Percentiles rank a stretch among this genome's conserved stretches.
These are phyloP conservation scores for Tremellales sp. DNA, from an alignment of 1,284 basidiomycete species.

Conservation along the genomic window DNA sequence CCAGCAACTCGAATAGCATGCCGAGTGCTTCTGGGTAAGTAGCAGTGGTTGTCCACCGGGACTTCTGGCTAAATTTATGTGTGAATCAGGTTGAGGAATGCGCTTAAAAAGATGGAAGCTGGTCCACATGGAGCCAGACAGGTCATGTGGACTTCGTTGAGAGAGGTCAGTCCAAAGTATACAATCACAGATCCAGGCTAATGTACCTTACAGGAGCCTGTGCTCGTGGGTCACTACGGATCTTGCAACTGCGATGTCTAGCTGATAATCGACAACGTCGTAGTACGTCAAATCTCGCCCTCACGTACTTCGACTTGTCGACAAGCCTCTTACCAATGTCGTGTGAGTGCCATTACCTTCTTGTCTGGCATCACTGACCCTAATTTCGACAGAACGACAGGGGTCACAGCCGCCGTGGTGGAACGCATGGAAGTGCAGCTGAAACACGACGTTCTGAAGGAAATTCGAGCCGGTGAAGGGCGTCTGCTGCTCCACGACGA, in stretches of 20 bases:
- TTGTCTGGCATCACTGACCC: slow-evolving; percentile 5
- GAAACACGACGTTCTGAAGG: slow-evolving; percentile 83
- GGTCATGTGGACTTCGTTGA: slow-evolving; percentile 85
- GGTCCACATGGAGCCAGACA: slow-evolving; percentile 65
- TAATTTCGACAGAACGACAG: slow-evolving; percentile 68
- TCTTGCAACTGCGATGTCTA: not conserved
- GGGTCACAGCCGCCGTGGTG: slow-evolving; percentile 86
- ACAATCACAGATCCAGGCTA: too few species aligned
- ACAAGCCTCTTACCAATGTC: slow-evolving; percentile 85
- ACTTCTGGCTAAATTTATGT: slow-evolving; percentile 1
- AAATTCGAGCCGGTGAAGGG: slow-evolving; percentile 69
- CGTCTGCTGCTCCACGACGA: slow-evolving; percentile 93
- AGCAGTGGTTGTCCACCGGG: not conserved
- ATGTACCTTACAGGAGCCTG: too few species aligned
- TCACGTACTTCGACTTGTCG: slow-evolving; percentile 86
- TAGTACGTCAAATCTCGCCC: slow-evolving; percentile 57
- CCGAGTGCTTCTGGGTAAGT: slow-evolving; percentile 33
- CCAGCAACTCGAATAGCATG: slow-evolving; percentile 11
- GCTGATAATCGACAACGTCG: slow-evolving; percentile 1
- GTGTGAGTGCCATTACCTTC: slow-evolving; percentile 57
- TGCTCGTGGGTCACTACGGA: slow-evolving; percentile 54
- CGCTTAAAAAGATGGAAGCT: slow-evolving; percentile 75
- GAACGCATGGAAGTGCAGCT: slow-evolving; percentile 89
- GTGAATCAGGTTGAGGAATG: slow-evolving; percentile 65
- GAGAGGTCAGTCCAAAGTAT: too few species aligned